These are phyloP conservation scores for Graphium sp. DNA, from an alignment of 2,329 filamentous ascomycete genomes.

Conservation along the genomic window DNA sequence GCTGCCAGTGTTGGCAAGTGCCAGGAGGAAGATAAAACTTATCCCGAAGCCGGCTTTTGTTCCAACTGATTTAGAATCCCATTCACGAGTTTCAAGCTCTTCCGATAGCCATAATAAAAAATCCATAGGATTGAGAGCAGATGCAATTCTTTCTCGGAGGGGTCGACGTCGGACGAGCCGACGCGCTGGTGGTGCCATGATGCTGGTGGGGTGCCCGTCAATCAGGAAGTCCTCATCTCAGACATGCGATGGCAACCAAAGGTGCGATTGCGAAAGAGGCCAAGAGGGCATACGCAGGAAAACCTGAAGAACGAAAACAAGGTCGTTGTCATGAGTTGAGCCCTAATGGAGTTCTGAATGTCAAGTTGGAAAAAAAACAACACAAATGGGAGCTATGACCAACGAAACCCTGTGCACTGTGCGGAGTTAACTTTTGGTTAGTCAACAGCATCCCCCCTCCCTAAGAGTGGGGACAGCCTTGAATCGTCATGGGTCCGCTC, in stretches of 20 bases:
- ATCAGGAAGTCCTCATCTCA: too few species aligned
- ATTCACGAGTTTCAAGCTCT: constrained; percentile 80
- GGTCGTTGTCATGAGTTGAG: too few species aligned
- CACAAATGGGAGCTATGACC: too few species aligned
- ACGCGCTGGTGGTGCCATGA: constrained; percentile 22
- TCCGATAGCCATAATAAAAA: constrained; percentile 83
- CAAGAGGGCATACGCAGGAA: not conserved
- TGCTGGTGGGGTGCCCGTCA: too few species aligned
- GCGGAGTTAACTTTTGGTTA: too few species aligned
- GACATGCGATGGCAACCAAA: not conserved
- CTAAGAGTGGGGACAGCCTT: too few species aligned
- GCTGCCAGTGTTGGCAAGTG: constrained; percentile 56
- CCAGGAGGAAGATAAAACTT: constrained; percentile 69
- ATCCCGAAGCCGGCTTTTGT: constrained; percentile 57
- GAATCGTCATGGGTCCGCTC: too few species aligned
- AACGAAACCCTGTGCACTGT: too few species aligned
- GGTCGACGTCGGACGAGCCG: constrained; percentile 69
- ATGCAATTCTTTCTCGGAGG: constrained; percentile 62
- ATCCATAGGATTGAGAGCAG: constrained; percentile 74
- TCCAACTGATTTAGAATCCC: constrained; percentile 69
- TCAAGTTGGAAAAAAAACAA: too few species aligned
- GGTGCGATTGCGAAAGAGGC: not conserved
- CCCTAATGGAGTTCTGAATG: too few species aligned
- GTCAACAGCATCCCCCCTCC: too few species aligned
- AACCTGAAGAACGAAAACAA: not conserved